Conservation (phyloP, 352 stramenopile species). For the Pythium utonaiense region DNA sequence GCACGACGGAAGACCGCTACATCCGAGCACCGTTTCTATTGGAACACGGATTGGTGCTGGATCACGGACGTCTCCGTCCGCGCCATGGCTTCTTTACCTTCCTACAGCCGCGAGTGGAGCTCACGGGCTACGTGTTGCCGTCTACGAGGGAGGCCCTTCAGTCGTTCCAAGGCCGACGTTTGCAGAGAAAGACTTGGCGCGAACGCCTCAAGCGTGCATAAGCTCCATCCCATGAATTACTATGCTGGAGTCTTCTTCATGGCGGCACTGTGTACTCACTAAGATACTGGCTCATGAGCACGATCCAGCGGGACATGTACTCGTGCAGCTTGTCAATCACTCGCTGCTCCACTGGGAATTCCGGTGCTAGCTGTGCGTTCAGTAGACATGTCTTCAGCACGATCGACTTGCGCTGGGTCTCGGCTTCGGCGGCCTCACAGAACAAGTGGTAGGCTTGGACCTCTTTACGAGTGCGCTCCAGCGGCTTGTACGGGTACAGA, state of each 20-base stretch:
- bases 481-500: constrained; percentile 34
- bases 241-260: no score
- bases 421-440: not conserved
- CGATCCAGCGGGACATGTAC: not conserved
- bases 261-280: constrained; percentile 3
- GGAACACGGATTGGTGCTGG: constrained; percentile 26
- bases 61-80: constrained; percentile 15
- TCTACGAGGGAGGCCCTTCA: no score
- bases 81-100: constrained; percentile 23
- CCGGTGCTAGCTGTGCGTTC: not conserved
- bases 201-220: no score
- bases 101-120: no score
- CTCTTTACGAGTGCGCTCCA: constrained; percentile 23
- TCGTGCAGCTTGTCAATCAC: not conserved
- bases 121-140: no score
- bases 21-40: constrained; percentile 14
- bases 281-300: constrained; percentile 5
- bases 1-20: not conserved
- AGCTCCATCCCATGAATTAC: no score
- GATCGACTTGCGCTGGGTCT: not conserved
- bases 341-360: not conserved
- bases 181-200: no score
- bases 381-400: not conserved
- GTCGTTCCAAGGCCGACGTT: no score
- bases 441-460: constrained; percentile 19